Conservation (phyloP, 768 basidiomycete genomes). For the Rhodotorula taiwanensis region DNA sequence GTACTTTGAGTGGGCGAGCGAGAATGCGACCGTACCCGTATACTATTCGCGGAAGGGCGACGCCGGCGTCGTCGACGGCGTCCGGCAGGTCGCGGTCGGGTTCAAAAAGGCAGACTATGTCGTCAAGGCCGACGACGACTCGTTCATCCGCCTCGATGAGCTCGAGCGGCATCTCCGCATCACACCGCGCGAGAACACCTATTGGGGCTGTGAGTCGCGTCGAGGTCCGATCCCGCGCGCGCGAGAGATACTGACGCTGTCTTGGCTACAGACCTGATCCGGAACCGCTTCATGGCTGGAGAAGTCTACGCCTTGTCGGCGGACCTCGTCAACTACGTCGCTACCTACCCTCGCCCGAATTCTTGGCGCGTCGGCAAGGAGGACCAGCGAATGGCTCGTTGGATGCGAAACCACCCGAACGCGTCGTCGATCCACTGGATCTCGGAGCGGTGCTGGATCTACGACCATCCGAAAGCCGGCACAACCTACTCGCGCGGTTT, state of each 20-base stretch:
- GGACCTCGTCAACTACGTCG: conserved; percentile 78
- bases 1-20: conserved; percentile 87
- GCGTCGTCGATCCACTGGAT: conserved; percentile 73
- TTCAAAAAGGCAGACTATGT: conserved; percentile 89
- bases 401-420: conserved; percentile 78
- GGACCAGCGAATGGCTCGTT: conserved; percentile 86
- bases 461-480: conserved; percentile 89
- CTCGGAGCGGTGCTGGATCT: conserved; percentile 92
- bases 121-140: conserved; percentile 90
- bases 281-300: conserved; percentile 89
- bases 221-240: neutral
- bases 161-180: conserved; percentile 80
- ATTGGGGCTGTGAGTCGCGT: conserved; percentile 43
- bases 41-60: conserved; percentile 28
- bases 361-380: conserved; percentile 70
- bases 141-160: conserved; percentile 90
- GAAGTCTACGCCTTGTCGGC: conserved; percentile 86
- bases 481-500: conserved; percentile 95
- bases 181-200: conserved; percentile 55
- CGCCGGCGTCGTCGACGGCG: conserved; percentile 28
- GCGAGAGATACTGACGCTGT: neutral
- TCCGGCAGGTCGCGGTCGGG: conserved; percentile 45
- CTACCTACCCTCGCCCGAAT: conserved; percentile 64
- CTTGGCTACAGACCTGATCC: conserved; percentile 55
- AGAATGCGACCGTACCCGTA: conserved; percentile 75